Evolutionary conservation across 371 early-diverging fungal species (phyloP), one percentile per base, ranked within the genome.

Genomic region (Mortierella sp.): DNA sequence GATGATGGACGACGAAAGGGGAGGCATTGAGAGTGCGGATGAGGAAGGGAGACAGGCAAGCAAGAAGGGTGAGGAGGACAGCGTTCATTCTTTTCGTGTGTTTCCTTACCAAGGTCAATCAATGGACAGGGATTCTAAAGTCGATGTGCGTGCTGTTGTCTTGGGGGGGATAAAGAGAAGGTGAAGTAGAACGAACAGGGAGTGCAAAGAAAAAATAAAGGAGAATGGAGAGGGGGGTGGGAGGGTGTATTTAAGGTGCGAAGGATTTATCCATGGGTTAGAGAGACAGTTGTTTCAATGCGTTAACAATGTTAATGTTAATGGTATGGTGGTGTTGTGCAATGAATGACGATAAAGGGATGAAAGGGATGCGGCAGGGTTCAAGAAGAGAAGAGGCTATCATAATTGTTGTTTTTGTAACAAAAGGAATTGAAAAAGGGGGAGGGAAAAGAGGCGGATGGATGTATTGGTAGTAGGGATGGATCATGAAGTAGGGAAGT

Each of bases 161-260:
- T 31, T 38, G 38, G 44, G n/a, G 9, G 55, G 19, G 55, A n/a
- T 21, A 10, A 21, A 68, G 44, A 38, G 57, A 55, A 68, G 57
- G 54, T 34, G 47, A 34, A 74, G 52, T 24, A 74, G 54, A 73
- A 73, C 54, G 42, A 19, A 14, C 34, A 73, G 21, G 38, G n/a
- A 54, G 24, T 26, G 50, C 44, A 19, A 45, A 72, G n/a, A 28
- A 73, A 73, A 54, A 75, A 57, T 47, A 75, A 75, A 63, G 34
- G 65, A 38, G 57, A 63, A 13, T 1, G 19, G 38, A 9, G 26
- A 57, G 52, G n/a, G 54, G 57, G 45, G 13, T n/a, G 16, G 7
- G 38, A 31, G 5, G 63, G 16, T 28, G 19, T 63, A 28, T 44
- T 48, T 48, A 72, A 72, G 28, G 72, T 28, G 72, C 48, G 48